Evolutionary conservation across 139 green algal genomes (phyloP), one percentile per base, ranked within the genome.

Genomic region (Chara braunii): DNA sequence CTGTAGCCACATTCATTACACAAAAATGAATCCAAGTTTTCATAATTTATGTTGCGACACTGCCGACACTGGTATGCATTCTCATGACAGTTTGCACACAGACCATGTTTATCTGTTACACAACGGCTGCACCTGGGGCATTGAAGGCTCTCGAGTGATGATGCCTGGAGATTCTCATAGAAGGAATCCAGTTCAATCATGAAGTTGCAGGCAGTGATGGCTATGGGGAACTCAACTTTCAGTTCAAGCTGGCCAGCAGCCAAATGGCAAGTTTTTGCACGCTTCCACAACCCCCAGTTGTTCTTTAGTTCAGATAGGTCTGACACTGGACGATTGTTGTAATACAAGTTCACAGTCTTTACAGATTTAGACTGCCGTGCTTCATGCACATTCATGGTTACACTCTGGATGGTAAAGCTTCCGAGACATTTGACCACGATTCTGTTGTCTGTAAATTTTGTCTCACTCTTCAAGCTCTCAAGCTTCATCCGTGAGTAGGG

Each of bases 41-140:
- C 80, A 59, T 85, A 83, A 61, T 85, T 85, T 63, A 85, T 85
- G 70, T 84, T 81, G 28, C 80, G 50, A 56, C 79, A 85, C 12
- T 85, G 71, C 14, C 80, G 60, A 53, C 80, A 85, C 56, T 85
- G 80, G 43, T 80, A 81, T 11, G 77, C 77, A 42, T 85, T 85
- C 52, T 85, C 80, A 31, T 75, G 64, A 70, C 80, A 85, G 68
- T 82, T 59, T 2, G 6, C 12, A 60, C 80, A 85, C 33, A 82
- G 68, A 34, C 80, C 80, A 42, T 84, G 78, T 37, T 45, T 50
- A 43, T 84, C 74, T 0, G 60, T 64, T 30, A 85, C 80, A 28
- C 72, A 35, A 4, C 76, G 68, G 37, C 43, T 75, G 45, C 80
- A 85, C 5, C 80, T 51, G 1, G 80, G 80, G 45, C 80, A 85